Conservation (phyloP, 805 yeast species). For the Blastobotrys attinorum region DNA sequence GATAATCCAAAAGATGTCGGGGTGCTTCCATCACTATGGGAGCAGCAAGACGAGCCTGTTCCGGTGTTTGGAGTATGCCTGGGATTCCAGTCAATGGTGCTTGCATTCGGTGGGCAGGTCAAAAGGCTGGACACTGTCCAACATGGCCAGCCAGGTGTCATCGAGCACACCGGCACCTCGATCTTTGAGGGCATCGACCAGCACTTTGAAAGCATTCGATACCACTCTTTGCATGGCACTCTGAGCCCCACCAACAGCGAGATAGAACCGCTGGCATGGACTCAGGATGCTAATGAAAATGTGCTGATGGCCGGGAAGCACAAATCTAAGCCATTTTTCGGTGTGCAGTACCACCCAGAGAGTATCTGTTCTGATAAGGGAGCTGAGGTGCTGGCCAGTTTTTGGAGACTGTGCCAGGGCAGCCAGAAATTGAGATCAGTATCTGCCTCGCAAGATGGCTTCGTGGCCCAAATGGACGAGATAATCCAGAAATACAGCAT, state of each 20-base stretch:
- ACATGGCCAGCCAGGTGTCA: slow-evolving; percentile 77
- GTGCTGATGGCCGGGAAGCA: slow-evolving; percentile 79
- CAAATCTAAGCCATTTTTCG: slow-evolving; percentile 58
- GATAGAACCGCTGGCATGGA: slow-evolving; percentile 41
- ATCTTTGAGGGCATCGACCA: slow-evolving; percentile 37
- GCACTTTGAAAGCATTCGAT: slow-evolving; percentile 64
- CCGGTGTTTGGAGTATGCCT: slow-evolving; percentile 90
- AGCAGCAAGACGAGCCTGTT: slow-evolving; percentile 28
- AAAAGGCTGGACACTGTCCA: slow-evolving; percentile 47
- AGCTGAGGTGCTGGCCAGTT: slow-evolving; percentile 47
- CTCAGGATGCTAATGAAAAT: slow-evolving; percentile 37
- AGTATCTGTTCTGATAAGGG: slow-evolving; percentile 80
- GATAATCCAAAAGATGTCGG: slow-evolving; percentile 57
- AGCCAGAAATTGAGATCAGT: slow-evolving; percentile 2
- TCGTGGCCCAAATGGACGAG: background rate
- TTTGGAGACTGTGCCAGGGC: slow-evolving; percentile 45
- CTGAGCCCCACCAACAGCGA: slow-evolving; percentile 28
- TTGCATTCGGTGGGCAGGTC: slow-evolving; percentile 50
- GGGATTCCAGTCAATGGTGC: slow-evolving; percentile 82
- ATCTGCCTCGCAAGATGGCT: background rate
- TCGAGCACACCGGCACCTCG: slow-evolving; percentile 30
- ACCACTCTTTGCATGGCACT: slow-evolving; percentile 60
- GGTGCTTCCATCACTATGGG: slow-evolving; percentile 52
- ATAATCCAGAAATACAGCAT: slow-evolving; percentile 11
- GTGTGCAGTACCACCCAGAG: slow-evolving; percentile 97